Evolutionary conservation across 768 basidiomycete genomes (phyloP).

Genomic region (Calvatia gigantea): DNA sequence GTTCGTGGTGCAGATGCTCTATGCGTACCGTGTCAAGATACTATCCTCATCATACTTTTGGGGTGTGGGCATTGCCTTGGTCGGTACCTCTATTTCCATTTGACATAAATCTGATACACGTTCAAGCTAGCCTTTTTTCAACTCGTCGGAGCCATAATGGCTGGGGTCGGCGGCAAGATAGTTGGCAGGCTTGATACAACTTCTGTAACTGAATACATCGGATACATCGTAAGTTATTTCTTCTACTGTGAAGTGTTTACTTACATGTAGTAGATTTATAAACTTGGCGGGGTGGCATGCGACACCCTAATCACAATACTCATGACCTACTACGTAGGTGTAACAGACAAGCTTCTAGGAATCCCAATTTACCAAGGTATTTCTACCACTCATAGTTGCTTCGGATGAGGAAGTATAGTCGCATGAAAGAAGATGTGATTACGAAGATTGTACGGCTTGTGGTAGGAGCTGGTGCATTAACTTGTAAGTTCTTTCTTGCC

Average conservation of each 20-base stretch:
- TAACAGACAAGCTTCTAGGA: background rate
- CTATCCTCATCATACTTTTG: constrained; percentile 17
- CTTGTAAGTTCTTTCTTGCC: background rate
- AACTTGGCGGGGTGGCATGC: background rate
- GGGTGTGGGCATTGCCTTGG: background rate
- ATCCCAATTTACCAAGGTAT: background rate
- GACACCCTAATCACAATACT: background rate
- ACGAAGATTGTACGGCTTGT: background rate
- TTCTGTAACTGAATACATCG: background rate
- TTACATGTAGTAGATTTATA: background rate
- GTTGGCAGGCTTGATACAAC: background rate
- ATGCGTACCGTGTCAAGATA: constrained; percentile 25
- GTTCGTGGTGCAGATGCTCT: constrained; percentile 24
- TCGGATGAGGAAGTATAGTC: background rate
- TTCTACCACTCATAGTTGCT: background rate
- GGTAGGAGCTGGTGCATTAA: constrained; percentile 7
- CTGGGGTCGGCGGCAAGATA: background rate
- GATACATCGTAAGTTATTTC: background rate
- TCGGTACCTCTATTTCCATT: background rate
- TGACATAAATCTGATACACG: background rate
- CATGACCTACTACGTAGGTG: background rate
- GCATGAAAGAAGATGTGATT: background rate
- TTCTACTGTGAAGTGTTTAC: background rate
- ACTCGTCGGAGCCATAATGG: background rate
- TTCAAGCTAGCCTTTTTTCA: background rate